Conservation (phyloP, 257 asterid genomes). For the Fraxinus excelsior region DNA sequence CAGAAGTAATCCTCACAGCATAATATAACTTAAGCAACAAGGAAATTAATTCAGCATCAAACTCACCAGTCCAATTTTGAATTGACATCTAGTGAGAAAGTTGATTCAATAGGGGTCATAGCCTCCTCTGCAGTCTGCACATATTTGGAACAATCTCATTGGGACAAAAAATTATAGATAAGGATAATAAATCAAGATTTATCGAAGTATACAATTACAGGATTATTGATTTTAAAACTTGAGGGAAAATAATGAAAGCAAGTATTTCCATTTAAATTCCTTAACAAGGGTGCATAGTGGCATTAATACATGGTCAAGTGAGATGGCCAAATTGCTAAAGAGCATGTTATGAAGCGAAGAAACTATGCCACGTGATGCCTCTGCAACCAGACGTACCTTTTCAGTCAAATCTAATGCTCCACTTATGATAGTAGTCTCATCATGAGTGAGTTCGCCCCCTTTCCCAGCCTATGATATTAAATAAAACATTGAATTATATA, state of each 20-base stretch:
- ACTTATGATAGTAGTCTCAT: conserved; percentile 88
- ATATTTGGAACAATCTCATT: conserved; percentile 23
- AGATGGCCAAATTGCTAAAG: not conserved
- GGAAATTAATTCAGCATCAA: conserved; percentile 15
- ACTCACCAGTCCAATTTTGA: conserved; percentile 93
- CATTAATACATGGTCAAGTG: not conserved
- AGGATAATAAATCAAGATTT: not conserved
- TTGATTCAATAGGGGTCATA: conserved; percentile 98
- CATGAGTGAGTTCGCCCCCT: conserved; percentile 96
- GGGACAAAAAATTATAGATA: not conserved
- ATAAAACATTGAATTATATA: not conserved
- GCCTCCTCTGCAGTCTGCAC: conserved; percentile 96
- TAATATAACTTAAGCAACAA: conserved; percentile 12
- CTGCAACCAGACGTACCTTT: conserved; percentile 53
- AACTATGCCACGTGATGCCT: not conserved
- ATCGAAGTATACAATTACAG: not conserved
- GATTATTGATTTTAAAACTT: conserved; percentile 1
- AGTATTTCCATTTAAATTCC: conserved; percentile 1
- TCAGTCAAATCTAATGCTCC: conserved; percentile 97
- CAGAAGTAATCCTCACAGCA: not conserved
- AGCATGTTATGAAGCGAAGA: not conserved
- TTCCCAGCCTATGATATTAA: conserved; percentile 72
- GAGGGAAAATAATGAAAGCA: not conserved
- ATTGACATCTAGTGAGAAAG: conserved; percentile 91
- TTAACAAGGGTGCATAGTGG: not conserved